phyloP scores from a whole-genome alignment of 2,329 filamentous ascomycete genomes.

The Hymenoscyphus repandus region DNA sequence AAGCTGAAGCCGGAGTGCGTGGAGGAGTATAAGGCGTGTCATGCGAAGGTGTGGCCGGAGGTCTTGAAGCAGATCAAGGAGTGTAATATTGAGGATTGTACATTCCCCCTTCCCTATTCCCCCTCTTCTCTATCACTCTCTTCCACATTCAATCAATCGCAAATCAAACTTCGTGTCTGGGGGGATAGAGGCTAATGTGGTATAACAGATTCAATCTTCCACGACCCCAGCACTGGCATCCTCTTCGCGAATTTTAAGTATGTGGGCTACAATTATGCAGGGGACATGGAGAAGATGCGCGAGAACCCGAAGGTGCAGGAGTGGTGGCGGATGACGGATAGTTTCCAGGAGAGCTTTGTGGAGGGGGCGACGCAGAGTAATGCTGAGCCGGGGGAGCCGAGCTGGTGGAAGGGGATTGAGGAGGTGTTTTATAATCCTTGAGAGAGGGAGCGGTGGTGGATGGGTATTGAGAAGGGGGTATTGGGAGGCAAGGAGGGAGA shows the following conservation, averaged over 20 bases:
- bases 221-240: conserved; percentile 56
- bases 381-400: conserved; percentile 44
- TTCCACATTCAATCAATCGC: too few relatives aligned
- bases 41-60: conserved; percentile 71
- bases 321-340: conserved; percentile 80
- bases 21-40: conserved; percentile 67
- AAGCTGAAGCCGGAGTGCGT: conserved; percentile 63
- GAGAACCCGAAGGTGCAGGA: conserved; percentile 67
- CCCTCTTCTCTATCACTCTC: background rate
- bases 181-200: too few relatives aligned
- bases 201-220: conserved; percentile 72
- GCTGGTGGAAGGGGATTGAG: conserved; percentile 65
- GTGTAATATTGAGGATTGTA: conserved; percentile 70
- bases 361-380: conserved; percentile 54
- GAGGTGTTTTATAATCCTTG: conserved; percentile 62
- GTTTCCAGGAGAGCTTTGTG: conserved; percentile 63
- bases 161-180: too few relatives aligned
- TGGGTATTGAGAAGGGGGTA: background rate
- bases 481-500: background rate
- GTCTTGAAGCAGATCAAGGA: conserved; percentile 71
- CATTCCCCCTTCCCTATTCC: conserved; percentile 22
- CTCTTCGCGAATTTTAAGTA: conserved; percentile 78
- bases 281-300: conserved; percentile 71
- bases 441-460: conserved; percentile 13
- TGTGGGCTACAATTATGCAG: conserved; percentile 64